phyloP scores from a whole-genome alignment of 2,329 filamentous ascomycete genomes.

The Fusarium sp. region DNA sequence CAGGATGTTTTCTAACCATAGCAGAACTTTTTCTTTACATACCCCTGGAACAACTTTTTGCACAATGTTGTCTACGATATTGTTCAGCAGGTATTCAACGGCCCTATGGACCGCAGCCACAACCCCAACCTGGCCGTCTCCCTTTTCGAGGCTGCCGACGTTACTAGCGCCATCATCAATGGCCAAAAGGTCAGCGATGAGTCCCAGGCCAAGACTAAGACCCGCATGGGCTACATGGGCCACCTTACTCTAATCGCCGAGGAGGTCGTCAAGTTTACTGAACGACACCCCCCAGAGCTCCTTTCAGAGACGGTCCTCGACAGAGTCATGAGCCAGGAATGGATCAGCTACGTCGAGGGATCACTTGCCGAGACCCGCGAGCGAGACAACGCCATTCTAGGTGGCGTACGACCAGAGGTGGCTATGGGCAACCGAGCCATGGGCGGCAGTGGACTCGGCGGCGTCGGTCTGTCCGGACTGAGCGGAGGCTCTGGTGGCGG shows the following conservation, averaged over 20 bases:
- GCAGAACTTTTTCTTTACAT: slow-evolving; percentile 96
- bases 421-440: slow-evolving; percentile 81
- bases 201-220: slow-evolving; percentile 84
- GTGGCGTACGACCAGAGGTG: slow-evolving; percentile 92
- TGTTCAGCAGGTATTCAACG: slow-evolving; percentile 98
- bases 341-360: slow-evolving; percentile 95
- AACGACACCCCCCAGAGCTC: slow-evolving; percentile 89
- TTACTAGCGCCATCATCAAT: slow-evolving; percentile 92
- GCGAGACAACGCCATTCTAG: slow-evolving; percentile 97
- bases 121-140: slow-evolving; percentile 92
- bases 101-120: slow-evolving; percentile 95
- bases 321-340: slow-evolving; percentile 88
- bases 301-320: slow-evolving; percentile 87
- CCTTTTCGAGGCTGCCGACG: slow-evolving; percentile 89
- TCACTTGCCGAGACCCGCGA: slow-evolving; percentile 93
- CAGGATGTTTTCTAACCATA: slow-evolving; percentile 26
- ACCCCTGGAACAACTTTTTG: slow-evolving; percentile 99
- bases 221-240: slow-evolving; percentile 97
- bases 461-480: slow-evolving; percentile 63
- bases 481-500: slow-evolving; percentile 52
- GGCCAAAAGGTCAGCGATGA: slow-evolving; percentile 90
- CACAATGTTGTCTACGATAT: slow-evolving; percentile 99
- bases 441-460: slow-evolving; percentile 61
- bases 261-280: slow-evolving; percentile 98
- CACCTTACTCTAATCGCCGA: slow-evolving; percentile 97